Evolutionary conservation across 139 green algal species (phyloP).

Genomic region (Desmodesmus armatus): DNA sequence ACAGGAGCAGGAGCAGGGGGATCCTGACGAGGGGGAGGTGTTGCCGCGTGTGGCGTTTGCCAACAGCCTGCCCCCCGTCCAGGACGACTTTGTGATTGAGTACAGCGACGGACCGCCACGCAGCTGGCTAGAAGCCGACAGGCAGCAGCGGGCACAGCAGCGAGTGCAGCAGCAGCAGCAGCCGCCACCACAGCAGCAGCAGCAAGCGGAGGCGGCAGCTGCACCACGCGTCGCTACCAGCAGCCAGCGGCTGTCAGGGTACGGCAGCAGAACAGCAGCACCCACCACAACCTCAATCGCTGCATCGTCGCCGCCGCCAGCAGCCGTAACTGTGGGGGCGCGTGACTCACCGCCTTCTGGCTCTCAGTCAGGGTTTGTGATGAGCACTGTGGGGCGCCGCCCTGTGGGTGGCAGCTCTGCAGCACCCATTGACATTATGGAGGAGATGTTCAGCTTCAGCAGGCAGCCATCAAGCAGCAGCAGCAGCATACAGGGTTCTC

Average conservation of each 20-base stretch:
- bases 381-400: background rate
- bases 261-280: background rate
- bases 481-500: no score
- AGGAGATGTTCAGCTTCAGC: slow-evolving; percentile 38
- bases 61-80: slow-evolving; percentile 30
- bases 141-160: background rate
- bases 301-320: background rate
- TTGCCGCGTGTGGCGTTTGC: background rate
- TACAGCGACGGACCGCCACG: slow-evolving; percentile 3
- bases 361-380: no score
- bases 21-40: no score
- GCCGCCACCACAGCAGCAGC: slow-evolving; percentile 8
- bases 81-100: slow-evolving; percentile 30
- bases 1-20: background rate
- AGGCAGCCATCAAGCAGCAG: background rate
- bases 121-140: background rate
- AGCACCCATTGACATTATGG: background rate
- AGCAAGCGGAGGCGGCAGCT: background rate
- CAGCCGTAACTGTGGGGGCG: background rate
- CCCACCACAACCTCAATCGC: slow-evolving; percentile 1
- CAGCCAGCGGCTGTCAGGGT: background rate
- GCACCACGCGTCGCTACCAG: background rate
- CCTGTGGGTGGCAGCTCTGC: background rate
- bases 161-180: background rate
- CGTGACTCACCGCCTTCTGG: no score